Evolutionary conservation across 176 grass and related monocot species (phyloP), one percentile per base, ranked within the genome.

Genomic region (Pontederia paniculata): DNA sequence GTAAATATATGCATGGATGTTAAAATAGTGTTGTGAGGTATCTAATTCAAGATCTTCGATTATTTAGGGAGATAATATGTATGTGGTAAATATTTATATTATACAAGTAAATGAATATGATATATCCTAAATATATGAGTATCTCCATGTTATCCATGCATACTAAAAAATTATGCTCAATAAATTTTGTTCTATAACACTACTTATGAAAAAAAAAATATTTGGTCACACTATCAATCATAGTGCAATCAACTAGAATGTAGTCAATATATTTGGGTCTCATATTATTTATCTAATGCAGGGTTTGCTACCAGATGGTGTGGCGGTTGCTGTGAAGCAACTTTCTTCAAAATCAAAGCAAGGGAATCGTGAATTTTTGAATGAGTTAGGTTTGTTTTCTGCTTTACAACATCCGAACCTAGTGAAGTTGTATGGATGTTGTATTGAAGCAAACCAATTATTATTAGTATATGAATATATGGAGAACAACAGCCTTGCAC

Each of bases 401-500:
- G 57, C 57, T 10, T 18, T 60, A 28, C 57, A 60, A 37, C 57
- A 60, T 43, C 57, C 57, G 18, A 60, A 60, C 43, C 57, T 60
- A 43, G 57, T 54, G 11, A 54, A 54, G 21, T 20, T 54, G 18
- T 20, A 54, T 54, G 52, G 52, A 21, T 54, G 52, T 11, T 54
- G 52, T 11, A 60, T 44, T 43, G 57, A 60, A 60, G 57, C 28
- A 60, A 60, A 60, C 43, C 57, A 60, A n/a, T 43, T 60, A 60
- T 2, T 60, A 17, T 17, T 60, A 43, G 37, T 60, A 18, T 60
- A 60, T 44, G 57, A 60, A 43, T 60, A 60, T 44, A 60, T 60
- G 57, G 57, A 60, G 17, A 60, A 60, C 19, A 60, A 60, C 17
- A 60, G 57, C 43, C 57, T 60, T 43, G 57, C 57, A 10, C 41